These are phyloP conservation scores for Pleurotus platypus DNA, from an alignment of 768 basidiomycete genomes.

Conservation along the genomic window DNA sequence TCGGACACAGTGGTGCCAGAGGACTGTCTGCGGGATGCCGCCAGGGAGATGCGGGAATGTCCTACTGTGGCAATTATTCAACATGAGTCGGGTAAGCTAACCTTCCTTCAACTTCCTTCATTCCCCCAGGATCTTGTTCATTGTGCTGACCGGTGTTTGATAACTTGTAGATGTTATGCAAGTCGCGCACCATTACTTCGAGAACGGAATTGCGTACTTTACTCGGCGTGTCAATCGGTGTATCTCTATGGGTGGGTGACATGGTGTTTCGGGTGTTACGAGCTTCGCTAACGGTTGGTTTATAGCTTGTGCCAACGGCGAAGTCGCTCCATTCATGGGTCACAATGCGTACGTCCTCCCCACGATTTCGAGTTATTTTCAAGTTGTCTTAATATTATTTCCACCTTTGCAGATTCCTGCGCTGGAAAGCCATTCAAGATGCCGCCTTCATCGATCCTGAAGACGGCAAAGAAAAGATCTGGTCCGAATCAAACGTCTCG, in stretches of 20 bases:
- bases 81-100: slow-evolving; percentile 60
- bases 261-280: slow-evolving; percentile 17
- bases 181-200: slow-evolving; percentile 84
- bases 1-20: slow-evolving; percentile 76
- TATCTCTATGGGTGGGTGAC: slow-evolving; percentile 63
- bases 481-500: slow-evolving; percentile 74
- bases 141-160: not conserved
- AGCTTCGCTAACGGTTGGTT: not conserved
- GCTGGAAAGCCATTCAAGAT: slow-evolving; percentile 86
- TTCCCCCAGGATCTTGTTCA: not conserved
- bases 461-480: slow-evolving; percentile 69
- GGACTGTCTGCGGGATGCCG: slow-evolving; percentile 84
- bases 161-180: slow-evolving; percentile 67
- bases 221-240: slow-evolving; percentile 75
- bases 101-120: slow-evolving; percentile 12
- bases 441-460: slow-evolving; percentile 67
- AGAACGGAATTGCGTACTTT: slow-evolving; percentile 85
- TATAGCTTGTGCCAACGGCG: slow-evolving; percentile 73
- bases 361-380: not conserved
- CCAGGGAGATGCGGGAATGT: slow-evolving; percentile 72
- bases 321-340: slow-evolving; percentile 79
- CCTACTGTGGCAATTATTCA: slow-evolving; percentile 83
- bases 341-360: slow-evolving; percentile 56
- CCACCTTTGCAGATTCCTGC: slow-evolving; percentile 46
- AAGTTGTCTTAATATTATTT: not conserved